Percentiles rank a stretch among this genome's conserved stretches.
Conservation (phyloP, 768 basidiomycete genomes). For the Crepidotus variabilis region DNA sequence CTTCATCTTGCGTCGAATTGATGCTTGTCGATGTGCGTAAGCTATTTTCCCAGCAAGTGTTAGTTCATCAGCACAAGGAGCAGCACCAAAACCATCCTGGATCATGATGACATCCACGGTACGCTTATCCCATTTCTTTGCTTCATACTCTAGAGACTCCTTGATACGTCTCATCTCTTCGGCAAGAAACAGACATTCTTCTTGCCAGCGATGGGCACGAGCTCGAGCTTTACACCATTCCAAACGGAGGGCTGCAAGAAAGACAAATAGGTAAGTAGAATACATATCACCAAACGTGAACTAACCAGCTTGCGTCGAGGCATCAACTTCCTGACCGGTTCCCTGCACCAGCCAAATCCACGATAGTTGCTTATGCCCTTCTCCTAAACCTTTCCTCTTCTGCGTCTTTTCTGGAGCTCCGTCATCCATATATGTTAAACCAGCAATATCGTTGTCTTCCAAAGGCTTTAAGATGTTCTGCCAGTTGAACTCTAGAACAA, state of each 20-base stretch:
- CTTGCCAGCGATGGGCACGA: slow-evolving; percentile 26
- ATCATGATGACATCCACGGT: not conserved
- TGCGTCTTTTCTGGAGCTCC: not conserved
- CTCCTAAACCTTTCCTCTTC: slow-evolving; percentile 1
- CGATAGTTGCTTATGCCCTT: slow-evolving; percentile 14
- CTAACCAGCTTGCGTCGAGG: slow-evolving; percentile 7
- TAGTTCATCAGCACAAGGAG: not conserved
- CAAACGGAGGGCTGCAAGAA: slow-evolving; percentile 19
- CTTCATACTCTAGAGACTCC: slow-evolving; percentile 15
- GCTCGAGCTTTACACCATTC: slow-evolving; percentile 28
- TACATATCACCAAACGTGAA: not conserved
- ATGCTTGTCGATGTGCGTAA: not conserved
- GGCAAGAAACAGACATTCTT: slow-evolving; percentile 27
- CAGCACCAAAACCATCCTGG: not conserved
- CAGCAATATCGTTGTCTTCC: slow-evolving; percentile 11
- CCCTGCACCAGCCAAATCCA: slow-evolving; percentile 21
- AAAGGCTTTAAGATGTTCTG: slow-evolving; percentile 7
- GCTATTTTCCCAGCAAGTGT: not conserved
- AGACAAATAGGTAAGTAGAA: not conserved
- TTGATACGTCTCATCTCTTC: slow-evolving; percentile 31
- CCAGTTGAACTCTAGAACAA: slow-evolving; percentile 8
- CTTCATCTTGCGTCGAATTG: not conserved
- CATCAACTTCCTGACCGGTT: slow-evolving; percentile 4
- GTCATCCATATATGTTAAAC: slow-evolving; percentile 12
- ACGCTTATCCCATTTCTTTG: slow-evolving; percentile 12